Evolutionary conservation across 2,329 filamentous ascomycete genomes (phyloP), one percentile per base, ranked within the genome.

Genomic region (Nothopassalora personata): DNA sequence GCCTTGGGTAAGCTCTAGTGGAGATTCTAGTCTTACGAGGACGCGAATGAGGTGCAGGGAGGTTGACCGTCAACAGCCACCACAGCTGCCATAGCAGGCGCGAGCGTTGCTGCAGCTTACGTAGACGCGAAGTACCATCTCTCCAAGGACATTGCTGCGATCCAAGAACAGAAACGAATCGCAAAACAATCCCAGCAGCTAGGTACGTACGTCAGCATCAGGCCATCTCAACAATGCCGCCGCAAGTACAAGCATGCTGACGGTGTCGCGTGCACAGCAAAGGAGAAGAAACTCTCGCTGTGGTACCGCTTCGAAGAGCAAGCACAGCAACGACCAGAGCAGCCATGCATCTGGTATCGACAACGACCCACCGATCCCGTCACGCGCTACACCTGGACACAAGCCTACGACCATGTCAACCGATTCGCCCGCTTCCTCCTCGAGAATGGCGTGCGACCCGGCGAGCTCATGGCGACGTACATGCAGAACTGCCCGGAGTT

Each of bases 51-150:
- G 39, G 39, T n/a, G n/a, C n/a, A 15, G 39, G 4, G 18, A 19
- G 10, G 23, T 53, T 39, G 50, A 39, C 30, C 23, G 31, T 4
- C 5, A 31, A 36, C 36, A 63, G 58, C 61, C 7, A 55, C 64
- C 11, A 59, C 56, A 46, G 55, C 57, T 51, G 64, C 66, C n/a
- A 34, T 66, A 6, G 70, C 86, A 15, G 81, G 84, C 48, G 80
- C 81, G 39, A 80, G 81, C 33, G 87, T 88, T 6, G 81, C 82
- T 3, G 76, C 88, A n/a, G 88, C 89, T 30, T 96, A 95, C 72
- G 73, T 93, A 65, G 90, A 94, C 70, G 91, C 88, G 36, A 86
- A 83, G 71, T 81, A 80, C 58, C 81, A 83, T 6, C 67, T 92
- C 46, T 85, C 79, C 70, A 86, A 90, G 71, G 91, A 96, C 73